These are phyloP conservation scores for Saturnispora halmiae DNA, from an alignment of 805 yeast genomes.

Conservation along the genomic window DNA sequence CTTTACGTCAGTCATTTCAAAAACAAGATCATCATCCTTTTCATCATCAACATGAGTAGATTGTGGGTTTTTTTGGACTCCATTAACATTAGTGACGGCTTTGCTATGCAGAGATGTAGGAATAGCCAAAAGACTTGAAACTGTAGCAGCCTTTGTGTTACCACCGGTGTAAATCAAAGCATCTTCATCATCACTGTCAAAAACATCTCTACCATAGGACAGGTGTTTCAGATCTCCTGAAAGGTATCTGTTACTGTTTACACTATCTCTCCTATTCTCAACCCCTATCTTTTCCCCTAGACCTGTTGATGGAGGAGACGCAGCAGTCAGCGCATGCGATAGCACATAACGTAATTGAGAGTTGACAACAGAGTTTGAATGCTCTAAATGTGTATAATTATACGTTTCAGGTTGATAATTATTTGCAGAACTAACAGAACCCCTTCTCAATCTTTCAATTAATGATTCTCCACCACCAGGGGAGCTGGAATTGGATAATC, in stretches of 20 bases:
- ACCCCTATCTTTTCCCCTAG: no score
- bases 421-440: constrained; percentile 9
- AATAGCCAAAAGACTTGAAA: neutral
- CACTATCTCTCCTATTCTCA: neutral
- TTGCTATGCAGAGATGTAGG: neutral
- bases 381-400: neutral
- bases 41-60: constrained; percentile 35
- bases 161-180: constrained; percentile 11
- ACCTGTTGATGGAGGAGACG: neutral
- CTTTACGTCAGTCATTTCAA: constrained; percentile 70
- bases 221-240: constrained; percentile 20
- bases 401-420: no score
- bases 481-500: constrained; percentile 5
- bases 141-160: no score
- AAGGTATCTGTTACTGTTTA: constrained; percentile 17
- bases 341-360: constrained; percentile 7
- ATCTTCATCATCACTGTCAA: constrained; percentile 28
- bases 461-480: constrained; percentile 6
- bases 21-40: constrained; percentile 49
- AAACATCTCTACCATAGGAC: constrained; percentile 27
- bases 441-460: constrained; percentile 10
- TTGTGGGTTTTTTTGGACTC: neutral
- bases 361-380: constrained; percentile 1
- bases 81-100: constrained; percentile 2
- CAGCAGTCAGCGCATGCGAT: constrained; percentile 3